Evolutionary conservation across 371 early-diverging fungal species (phyloP).

Genomic region (Lichtheimia ornata): DNA sequence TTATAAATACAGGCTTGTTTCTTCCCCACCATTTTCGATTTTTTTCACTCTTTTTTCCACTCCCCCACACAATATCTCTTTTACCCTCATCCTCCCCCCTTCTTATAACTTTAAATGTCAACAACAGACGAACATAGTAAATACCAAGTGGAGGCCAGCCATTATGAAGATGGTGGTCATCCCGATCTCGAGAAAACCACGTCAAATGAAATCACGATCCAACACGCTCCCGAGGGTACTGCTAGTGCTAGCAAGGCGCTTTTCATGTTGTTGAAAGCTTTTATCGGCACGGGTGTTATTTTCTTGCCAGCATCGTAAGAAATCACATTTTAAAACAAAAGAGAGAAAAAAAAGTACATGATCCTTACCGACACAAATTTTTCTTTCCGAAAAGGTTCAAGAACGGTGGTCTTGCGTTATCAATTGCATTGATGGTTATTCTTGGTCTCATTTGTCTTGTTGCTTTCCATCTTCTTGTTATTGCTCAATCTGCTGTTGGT

Average conservation of each 20-base stretch:
- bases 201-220: conserved; percentile 4
- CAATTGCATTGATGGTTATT: conserved; percentile 32
- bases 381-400: conserved; percentile 33
- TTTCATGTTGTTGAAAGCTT: conserved; percentile 77
- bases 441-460: conserved; percentile 27
- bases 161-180: conserved; percentile 2
- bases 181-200: conserved; percentile 6
- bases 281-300: conserved; percentile 74
- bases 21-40: no score
- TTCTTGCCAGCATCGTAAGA: conserved; percentile 68
- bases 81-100: no score
- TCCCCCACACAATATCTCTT: no score
- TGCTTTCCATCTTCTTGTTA: conserved; percentile 33
- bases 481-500: conserved; percentile 41
- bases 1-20: no score
- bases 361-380: no score
- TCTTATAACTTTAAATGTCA: no score
- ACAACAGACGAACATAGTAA: conserved; percentile 1
- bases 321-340: not conserved
- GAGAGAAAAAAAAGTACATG: no score
- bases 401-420: conserved; percentile 37
- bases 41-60: no score
- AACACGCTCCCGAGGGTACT: conserved; percentile 38
- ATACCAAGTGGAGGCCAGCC: conserved; percentile 2
- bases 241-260: conserved; percentile 67